Percentiles rank a stretch among this genome's conserved stretches.
Evolutionary conservation across 768 basidiomycete species (phyloP).

Genomic region (Boletus coccyginus): DNA sequence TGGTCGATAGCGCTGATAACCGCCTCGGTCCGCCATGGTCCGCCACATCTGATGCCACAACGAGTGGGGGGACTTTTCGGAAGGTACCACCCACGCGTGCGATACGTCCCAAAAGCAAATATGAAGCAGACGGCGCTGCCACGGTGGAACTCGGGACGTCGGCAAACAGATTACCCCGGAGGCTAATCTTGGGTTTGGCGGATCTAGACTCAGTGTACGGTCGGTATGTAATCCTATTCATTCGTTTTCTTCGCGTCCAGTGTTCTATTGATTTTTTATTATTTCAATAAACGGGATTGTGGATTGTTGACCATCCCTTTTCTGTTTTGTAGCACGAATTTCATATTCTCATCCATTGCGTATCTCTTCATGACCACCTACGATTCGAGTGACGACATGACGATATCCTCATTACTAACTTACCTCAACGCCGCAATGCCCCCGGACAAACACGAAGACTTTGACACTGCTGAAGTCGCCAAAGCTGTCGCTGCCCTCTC

Average conservation of each 20-base stretch:
- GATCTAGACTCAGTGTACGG: slow-evolving; percentile 60
- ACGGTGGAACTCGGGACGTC: slow-evolving; percentile 14
- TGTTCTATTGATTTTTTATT: slow-evolving; percentile 1
- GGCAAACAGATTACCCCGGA: slow-evolving; percentile 23
- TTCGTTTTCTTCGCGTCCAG: neutral
- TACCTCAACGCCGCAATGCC: slow-evolving; percentile 79
- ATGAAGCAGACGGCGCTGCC: slow-evolving; percentile 21
- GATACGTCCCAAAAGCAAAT: slow-evolving; percentile 27
- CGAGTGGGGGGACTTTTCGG: slow-evolving; percentile 6
- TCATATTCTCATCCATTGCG: slow-evolving; percentile 57
- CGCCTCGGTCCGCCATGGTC: slow-evolving; percentile 22
- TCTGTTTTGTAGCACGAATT: slow-evolving; percentile 43
- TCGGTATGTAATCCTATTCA: slow-evolving; percentile 43
- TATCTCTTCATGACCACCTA: slow-evolving; percentile 71
- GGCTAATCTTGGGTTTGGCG: slow-evolving; percentile 39
- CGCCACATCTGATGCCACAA: slow-evolving; percentile 15
- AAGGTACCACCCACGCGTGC: slow-evolving; percentile 25
- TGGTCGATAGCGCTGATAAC: slow-evolving; percentile 14
- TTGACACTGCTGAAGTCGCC: slow-evolving; percentile 71
- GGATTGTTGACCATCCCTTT: slow-evolving; percentile 8
- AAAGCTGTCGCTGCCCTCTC: slow-evolving; percentile 45
- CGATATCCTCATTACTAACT: slow-evolving; percentile 62
- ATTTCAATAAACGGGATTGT: slow-evolving; percentile 2
- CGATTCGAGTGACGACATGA: slow-evolving; percentile 62
- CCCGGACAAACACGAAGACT: slow-evolving; percentile 77